Conservation (phyloP, 257 asterid genomes). For the Fraxinus pennsylvanica region DNA sequence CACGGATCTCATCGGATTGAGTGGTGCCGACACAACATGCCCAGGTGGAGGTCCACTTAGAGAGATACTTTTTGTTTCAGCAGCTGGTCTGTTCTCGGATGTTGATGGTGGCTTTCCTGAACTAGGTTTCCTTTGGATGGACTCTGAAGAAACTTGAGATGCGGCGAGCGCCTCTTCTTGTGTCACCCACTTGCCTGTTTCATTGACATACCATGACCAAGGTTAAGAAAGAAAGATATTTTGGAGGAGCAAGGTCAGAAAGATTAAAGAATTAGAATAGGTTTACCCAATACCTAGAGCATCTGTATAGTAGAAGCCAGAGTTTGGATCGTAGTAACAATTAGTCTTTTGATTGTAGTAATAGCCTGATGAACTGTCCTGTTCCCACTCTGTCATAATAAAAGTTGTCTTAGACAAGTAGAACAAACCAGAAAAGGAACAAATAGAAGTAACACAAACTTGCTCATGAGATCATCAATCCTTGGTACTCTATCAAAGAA, state of each 20-base stretch:
- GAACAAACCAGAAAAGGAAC: constrained; percentile 3
- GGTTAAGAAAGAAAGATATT: constrained; percentile 11
- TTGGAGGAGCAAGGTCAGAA: not conserved
- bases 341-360: constrained; percentile 59
- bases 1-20: constrained; percentile 64
- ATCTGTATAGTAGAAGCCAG: constrained; percentile 92
- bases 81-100: constrained; percentile 28
- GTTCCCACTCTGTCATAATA: constrained; percentile 74
- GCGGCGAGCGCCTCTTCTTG: constrained; percentile 80
- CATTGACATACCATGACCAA: constrained; percentile 14
- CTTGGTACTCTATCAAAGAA: not conserved
- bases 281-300: constrained; percentile 58
- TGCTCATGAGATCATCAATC: not conserved
- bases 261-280: constrained; percentile 5
- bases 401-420: not conserved
- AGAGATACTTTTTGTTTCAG: constrained; percentile 47
- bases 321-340: constrained; percentile 84
- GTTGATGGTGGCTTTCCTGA: constrained; percentile 43
- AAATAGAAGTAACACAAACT: not conserved
- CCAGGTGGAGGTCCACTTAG: constrained; percentile 76
- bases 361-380: constrained; percentile 76
- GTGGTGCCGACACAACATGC: constrained; percentile 62
- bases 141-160: constrained; percentile 45
- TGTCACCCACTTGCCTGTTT: constrained; percentile 88
- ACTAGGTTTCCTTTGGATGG: constrained; percentile 51